Conservation (phyloP, 108 stramenopile genomes). For the Skeletonema menzelii region DNA sequence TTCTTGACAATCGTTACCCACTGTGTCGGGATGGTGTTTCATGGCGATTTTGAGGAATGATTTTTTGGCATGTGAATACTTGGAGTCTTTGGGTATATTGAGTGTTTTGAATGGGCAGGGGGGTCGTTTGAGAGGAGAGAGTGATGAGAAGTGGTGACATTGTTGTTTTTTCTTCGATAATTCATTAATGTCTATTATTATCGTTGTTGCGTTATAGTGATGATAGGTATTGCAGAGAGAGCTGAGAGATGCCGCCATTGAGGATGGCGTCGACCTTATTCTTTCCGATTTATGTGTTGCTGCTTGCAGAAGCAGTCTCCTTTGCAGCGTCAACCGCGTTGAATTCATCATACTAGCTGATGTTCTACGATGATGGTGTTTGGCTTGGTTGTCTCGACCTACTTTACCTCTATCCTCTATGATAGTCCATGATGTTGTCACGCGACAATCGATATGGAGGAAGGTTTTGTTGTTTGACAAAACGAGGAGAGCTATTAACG, state of each 20-base stretch:
- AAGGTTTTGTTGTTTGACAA: too few relatives aligned
- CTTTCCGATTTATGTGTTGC: background rate
- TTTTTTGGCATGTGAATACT: conserved; percentile 70
- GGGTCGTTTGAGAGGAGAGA: conserved; percentile 3
- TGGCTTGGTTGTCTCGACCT: too few relatives aligned
- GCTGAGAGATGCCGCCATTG: background rate
- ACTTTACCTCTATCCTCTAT: too few relatives aligned
- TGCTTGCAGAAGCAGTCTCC: background rate
- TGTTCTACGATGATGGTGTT: too few relatives aligned
- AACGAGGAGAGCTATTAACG: too few relatives aligned
- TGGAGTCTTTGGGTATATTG: conserved; percentile 45
- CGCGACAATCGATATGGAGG: too few relatives aligned
- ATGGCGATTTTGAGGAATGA: conserved; percentile 86
- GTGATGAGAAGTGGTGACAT: background rate
- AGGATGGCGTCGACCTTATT: background rate
- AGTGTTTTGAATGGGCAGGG: conserved; percentile 60
- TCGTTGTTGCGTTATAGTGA: background rate
- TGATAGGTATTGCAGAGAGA: background rate
- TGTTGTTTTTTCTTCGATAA: background rate
- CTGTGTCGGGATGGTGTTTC: conserved; percentile 82
- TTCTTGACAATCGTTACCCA: conserved; percentile 19
- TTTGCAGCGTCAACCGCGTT: background rate
- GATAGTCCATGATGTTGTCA: too few relatives aligned
- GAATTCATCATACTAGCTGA: background rate
- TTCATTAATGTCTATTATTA: background rate